phyloP scores from a whole-genome alignment of 495 filamentous ascomycete genomes.

The Podospora comata region DNA sequence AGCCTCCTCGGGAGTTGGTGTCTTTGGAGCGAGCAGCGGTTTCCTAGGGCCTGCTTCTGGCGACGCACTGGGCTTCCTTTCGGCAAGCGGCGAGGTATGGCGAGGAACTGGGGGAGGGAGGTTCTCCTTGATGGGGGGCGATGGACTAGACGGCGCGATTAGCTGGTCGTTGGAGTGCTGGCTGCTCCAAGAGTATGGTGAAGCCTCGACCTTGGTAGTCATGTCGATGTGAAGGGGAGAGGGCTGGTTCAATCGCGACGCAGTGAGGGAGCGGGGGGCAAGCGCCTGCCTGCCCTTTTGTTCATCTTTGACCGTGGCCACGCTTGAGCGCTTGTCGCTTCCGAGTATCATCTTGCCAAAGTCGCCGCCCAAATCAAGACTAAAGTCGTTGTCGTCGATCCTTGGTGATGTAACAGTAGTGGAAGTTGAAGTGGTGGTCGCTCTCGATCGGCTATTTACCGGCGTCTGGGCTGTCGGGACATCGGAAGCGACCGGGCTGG shows the following conservation, averaged over 20 bases:
- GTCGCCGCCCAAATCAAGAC: constrained; percentile 56
- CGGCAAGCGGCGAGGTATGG: constrained; percentile 29
- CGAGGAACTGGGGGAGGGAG: constrained; percentile 35
- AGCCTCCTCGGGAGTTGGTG: constrained; percentile 38
- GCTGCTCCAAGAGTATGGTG: constrained; percentile 68
- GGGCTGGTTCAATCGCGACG: constrained; percentile 45
- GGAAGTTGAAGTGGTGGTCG: constrained; percentile 48
- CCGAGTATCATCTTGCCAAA: constrained; percentile 68
- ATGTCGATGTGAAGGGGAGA: constrained; percentile 59
- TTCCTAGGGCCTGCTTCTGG: constrained; percentile 48
- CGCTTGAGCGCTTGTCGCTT: constrained; percentile 54
- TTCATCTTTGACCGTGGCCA: constrained; percentile 40
- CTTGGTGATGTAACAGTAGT: constrained; percentile 71
- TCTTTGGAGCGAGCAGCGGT: constrained; percentile 43
- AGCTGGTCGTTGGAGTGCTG: constrained; percentile 63
- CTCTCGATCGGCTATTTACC: constrained; percentile 40
- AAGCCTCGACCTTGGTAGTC: constrained; percentile 52
- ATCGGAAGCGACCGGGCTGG: constrained; percentile 33
- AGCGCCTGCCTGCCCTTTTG: constrained; percentile 28
- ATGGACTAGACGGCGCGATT: constrained; percentile 43
- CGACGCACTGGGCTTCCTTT: constrained; percentile 19
- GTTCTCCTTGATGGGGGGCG: constrained; percentile 30
- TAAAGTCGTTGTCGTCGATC: constrained; percentile 59
- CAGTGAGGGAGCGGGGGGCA: constrained; percentile 37
- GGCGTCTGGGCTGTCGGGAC: constrained; percentile 28